A percentile compares a stretch with the other conserved stretches of the same genome.
Evolutionary conservation across 495 filamentous ascomycete genomes (phyloP).

Genomic region (Baudoinia panamericana): DNA sequence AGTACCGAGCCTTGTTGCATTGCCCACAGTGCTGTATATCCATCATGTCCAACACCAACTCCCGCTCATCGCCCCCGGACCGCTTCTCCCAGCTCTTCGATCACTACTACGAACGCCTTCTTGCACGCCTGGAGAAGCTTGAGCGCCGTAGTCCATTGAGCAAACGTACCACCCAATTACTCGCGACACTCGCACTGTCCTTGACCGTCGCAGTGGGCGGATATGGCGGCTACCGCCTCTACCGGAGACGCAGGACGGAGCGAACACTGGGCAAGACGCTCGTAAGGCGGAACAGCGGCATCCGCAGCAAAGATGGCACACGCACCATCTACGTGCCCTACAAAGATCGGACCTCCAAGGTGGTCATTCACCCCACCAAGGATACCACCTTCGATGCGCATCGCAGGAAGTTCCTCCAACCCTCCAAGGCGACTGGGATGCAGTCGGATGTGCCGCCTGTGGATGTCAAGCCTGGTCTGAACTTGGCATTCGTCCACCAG

Average conservation of each 20-base stretch:
- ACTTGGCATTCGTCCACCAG: constrained; percentile 96
- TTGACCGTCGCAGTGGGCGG: constrained; percentile 62
- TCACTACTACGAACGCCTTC: constrained; percentile 17
- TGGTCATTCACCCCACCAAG: constrained; percentile 87
- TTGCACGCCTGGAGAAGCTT: constrained; percentile 6
- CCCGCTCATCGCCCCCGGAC: constrained; percentile 12
- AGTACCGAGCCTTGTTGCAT: too few species aligned
- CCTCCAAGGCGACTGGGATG: constrained; percentile 62
- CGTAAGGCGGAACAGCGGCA: constrained; percentile 79
- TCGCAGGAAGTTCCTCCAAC: constrained; percentile 81
- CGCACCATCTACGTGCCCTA: constrained; percentile 92
- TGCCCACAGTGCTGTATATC: too few species aligned
- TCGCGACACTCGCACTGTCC: constrained; percentile 59
- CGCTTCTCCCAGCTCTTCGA: constrained; percentile 23
- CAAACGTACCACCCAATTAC: constrained; percentile 53
- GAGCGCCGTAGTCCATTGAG: constrained; percentile 28
- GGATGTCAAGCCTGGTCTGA: constrained; percentile 85
- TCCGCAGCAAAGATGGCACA: constrained; percentile 85
- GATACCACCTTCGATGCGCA: constrained; percentile 92
- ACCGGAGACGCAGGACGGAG: constrained; percentile 55
- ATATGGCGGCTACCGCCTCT: constrained; percentile 63
- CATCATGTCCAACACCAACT: too few species aligned
- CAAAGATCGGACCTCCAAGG: constrained; percentile 68
- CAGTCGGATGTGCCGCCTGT: constrained; percentile 57
- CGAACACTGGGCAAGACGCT: constrained; percentile 65